A percentile compares a stretch with the other conserved stretches of the same genome.
Conservation (phyloP, 2,329 filamentous ascomycete genomes). For the Cyclaneusma minus region DNA sequence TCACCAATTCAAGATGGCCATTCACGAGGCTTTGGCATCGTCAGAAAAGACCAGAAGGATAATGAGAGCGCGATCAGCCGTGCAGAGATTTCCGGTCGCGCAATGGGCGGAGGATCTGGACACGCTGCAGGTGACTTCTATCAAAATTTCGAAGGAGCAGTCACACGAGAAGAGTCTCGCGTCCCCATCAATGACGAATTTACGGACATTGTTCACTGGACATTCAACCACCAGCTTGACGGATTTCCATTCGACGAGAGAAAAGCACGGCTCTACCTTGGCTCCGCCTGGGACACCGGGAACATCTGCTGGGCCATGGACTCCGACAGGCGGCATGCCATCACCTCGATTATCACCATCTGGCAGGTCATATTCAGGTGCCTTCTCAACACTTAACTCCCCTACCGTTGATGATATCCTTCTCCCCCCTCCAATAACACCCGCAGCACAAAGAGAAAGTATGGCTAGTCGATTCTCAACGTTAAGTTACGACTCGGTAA, state of each 20-base stretch:
- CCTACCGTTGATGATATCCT: constrained; percentile 3
- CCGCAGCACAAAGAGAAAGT: constrained; percentile 2
- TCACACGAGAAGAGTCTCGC: constrained; percentile 4
- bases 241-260: not conserved
- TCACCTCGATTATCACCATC: constrained; percentile 2
- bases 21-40: constrained; percentile 42
- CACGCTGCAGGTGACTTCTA: constrained; percentile 42
- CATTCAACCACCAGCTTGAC: constrained; percentile 1
- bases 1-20: constrained; percentile 48
- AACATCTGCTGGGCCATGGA: constrained; percentile 1
- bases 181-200: constrained; percentile 1
- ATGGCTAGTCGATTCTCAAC: constrained; percentile 25
- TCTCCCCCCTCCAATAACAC: constrained; percentile 7
- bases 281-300: constrained; percentile 2
- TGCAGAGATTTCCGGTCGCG: constrained; percentile 50
- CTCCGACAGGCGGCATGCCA: constrained; percentile 1
- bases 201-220: constrained; percentile 1
- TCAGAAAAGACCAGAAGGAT: constrained; percentile 37
- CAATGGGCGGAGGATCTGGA: constrained; percentile 52
- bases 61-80: constrained; percentile 49
- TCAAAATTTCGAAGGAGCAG: constrained; percentile 27
- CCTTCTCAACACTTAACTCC: too few relatives aligned
- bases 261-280: constrained; percentile 1
- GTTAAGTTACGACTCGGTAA: constrained; percentile 38
- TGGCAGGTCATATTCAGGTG: too few relatives aligned